Base-by-base conservation (phyloP, 2,329 filamentous ascomycete species). In the Cercospora brassicicola region DNA sequence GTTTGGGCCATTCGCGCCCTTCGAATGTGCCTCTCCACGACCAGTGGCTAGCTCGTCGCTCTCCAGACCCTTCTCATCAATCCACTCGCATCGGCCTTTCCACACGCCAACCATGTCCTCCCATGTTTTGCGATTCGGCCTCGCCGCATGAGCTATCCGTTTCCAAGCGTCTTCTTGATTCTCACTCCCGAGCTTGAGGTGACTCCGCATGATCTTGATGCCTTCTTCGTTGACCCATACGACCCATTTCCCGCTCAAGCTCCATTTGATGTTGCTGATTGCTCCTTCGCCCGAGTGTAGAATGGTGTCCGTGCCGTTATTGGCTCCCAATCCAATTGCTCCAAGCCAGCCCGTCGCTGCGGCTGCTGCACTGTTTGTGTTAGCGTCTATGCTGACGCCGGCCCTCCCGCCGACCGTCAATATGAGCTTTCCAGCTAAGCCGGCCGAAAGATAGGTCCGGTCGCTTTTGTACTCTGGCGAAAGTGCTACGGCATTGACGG, bases 171-270 rank as follows among this genome's bases (percentile, higher is more conserved):
- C 89, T 15, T 97, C 94, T 1, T 86, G 82, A 75, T 96, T 91
- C 11, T 86, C 85, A 70, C 84, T 89, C 5, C 96, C 92, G 4
- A 97, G 84, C 73, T 94, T 88, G 20, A 96, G 77, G 77, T 95
- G 92, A 4, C 93, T 93, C 42, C 95, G 88, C 94, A 98, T 98
- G 69, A 99, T 95, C 79, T 97, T 97, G 78, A 98, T 96, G 3
- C 95, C 95, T 75, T 96, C 91, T 79, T 99, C 95, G 76, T 98
- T 99, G 48, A 96, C 86, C 95, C 95, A 99, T 0, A 90, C 92
- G 0, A 97, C 91, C 76, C 94, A 98, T 80, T 91, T 95, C 0
- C 95, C 94, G 0, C 93, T 94, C 48, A 94, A 79, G 0, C 94
- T 98, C 93, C 94, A 99, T 79, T 96, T 94, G 76, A 99, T 95